phyloP scores from a whole-genome alignment of 2,329 filamentous ascomycete species.

The Mycosphaerelloides madeirae region DNA sequence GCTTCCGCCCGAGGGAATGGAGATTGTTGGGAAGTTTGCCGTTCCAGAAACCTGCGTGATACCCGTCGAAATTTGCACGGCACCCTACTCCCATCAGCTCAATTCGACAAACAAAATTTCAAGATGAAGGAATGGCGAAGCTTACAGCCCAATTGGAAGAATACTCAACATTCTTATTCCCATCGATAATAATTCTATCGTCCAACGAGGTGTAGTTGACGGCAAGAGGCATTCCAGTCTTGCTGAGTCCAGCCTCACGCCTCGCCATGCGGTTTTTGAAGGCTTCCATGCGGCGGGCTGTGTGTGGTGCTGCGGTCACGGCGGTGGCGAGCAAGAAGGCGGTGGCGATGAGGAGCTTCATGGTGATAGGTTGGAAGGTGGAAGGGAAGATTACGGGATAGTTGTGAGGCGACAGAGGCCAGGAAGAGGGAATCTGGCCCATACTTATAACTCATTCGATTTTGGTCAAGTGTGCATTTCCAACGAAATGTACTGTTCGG shows the following conservation, averaged over 20 bases:
- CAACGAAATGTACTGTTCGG: too few species aligned
- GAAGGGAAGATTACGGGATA: too few species aligned
- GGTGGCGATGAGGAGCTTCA: conserved; percentile 47
- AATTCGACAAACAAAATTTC: neutral
- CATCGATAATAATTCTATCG: conserved; percentile 27
- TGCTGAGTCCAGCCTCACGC: conserved; percentile 26
- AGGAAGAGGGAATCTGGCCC: too few species aligned
- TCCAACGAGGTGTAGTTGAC: conserved; percentile 27
- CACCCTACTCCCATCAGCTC: conserved; percentile 28
- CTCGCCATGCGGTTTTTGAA: conserved; percentile 33
- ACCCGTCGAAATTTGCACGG: conserved; percentile 49
- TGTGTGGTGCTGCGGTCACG: conserved; percentile 42
- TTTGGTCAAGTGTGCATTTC: too few species aligned
- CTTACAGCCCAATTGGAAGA: conserved; percentile 54
- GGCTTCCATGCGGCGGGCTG: neutral
- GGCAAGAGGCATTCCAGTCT: conserved; percentile 29
- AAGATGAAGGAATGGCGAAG: neutral
- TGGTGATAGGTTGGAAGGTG: too few species aligned
- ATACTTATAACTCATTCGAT: too few species aligned
- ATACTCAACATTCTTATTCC: conserved; percentile 46
- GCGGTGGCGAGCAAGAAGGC: conserved; percentile 37
- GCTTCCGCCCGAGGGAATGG: conserved; percentile 36
- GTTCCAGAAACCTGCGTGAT: conserved; percentile 52
- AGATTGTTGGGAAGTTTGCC: conserved; percentile 51
- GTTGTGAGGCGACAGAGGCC: too few species aligned